Percentiles rank a stretch among this genome's conserved stretches.
Evolutionary conservation across 23 red algal genomes (phyloP).

Genomic region (Gracilaria gracilis): DNA sequence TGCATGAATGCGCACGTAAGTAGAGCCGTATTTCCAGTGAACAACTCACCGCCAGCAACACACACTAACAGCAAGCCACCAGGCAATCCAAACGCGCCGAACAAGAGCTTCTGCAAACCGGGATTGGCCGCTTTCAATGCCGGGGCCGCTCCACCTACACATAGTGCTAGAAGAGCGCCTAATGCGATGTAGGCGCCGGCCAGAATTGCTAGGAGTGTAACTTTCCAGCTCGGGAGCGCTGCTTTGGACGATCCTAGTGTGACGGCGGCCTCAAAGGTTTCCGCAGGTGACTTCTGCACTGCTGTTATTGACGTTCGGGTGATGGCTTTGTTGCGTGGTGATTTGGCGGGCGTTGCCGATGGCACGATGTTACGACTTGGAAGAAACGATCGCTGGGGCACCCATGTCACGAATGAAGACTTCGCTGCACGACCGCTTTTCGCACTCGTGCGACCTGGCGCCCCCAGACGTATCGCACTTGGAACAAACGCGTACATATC

Average conservation of each 20-base stretch:
- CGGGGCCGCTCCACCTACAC: slow-evolving; percentile 71
- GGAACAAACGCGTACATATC: neutral
- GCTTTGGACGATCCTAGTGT: slow-evolving; percentile 69
- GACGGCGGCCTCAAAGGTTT: slow-evolving; percentile 51
- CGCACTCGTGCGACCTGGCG: neutral
- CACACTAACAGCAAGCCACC: slow-evolving; percentile 65
- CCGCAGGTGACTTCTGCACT: slow-evolving; percentile 57
- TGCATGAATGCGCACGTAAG: slow-evolving; percentile 46
- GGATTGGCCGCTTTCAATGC: slow-evolving; percentile 66
- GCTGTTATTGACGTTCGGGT: neutral
- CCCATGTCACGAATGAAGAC: neutral
- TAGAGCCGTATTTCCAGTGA: slow-evolving; percentile 79
- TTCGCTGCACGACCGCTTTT: neutral
- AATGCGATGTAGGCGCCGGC: slow-evolving; percentile 78
- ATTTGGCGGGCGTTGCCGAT: neutral
- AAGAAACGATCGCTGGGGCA: neutral
- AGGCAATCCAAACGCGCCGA: slow-evolving; percentile 77
- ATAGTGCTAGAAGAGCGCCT: slow-evolving; percentile 71
- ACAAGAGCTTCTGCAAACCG: slow-evolving; percentile 67
- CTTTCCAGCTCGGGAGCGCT: slow-evolving; percentile 30
- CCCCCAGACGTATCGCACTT: neutral
- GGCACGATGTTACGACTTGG: neutral
- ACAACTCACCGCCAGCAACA: slow-evolving; percentile 75
- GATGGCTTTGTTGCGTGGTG: neutral
- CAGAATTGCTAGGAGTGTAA: slow-evolving; percentile 46